Conservation (phyloP, 2,329 filamentous ascomycete genomes). For the Colletotrichum shisoi region DNA sequence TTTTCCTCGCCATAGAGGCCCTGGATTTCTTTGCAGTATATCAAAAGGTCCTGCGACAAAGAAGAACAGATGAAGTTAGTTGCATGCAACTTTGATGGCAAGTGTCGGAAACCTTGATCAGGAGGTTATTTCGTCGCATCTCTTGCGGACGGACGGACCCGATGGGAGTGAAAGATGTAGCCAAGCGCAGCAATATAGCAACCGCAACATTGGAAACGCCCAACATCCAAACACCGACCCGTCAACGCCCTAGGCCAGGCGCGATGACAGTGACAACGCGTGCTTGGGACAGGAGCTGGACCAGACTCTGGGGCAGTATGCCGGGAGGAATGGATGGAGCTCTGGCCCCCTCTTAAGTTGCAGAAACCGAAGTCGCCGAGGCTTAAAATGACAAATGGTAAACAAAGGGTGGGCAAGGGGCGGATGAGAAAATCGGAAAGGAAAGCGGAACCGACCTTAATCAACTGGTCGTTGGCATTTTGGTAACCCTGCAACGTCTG, state of each 20-base stretch:
- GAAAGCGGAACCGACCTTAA: constrained; percentile 53
- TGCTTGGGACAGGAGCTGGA: background rate
- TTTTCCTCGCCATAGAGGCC: constrained; percentile 56
- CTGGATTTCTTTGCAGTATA: constrained; percentile 57
- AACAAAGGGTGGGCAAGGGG: constrained; percentile 22
- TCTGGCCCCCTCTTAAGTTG: constrained; percentile 22
- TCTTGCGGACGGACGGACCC: background rate
- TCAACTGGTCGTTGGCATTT: constrained; percentile 54
- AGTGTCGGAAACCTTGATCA: constrained; percentile 11
- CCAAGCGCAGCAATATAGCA: background rate
- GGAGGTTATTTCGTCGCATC: constrained; percentile 14
- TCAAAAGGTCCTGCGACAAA: constrained; percentile 55
- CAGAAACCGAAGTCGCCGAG: background rate
- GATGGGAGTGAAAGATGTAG: constrained; percentile 13
- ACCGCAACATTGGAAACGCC: background rate
- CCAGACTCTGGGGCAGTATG: background rate
- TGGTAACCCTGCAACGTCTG: constrained; percentile 54
- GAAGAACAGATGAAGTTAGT: constrained; percentile 9
- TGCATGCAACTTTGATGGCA: constrained; percentile 3
- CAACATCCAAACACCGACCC: background rate
- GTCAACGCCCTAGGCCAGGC: background rate
- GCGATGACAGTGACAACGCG: background rate
- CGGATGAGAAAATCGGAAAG: constrained; percentile 17
- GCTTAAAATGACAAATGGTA: constrained; percentile 8
- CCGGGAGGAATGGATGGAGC: constrained; percentile 9